A percentile compares a stretch with the other conserved stretches of the same genome.
Evolutionary conservation across 352 stramenopile genomes (phyloP).

Genomic region (Phytophthora tentaculata): DNA sequence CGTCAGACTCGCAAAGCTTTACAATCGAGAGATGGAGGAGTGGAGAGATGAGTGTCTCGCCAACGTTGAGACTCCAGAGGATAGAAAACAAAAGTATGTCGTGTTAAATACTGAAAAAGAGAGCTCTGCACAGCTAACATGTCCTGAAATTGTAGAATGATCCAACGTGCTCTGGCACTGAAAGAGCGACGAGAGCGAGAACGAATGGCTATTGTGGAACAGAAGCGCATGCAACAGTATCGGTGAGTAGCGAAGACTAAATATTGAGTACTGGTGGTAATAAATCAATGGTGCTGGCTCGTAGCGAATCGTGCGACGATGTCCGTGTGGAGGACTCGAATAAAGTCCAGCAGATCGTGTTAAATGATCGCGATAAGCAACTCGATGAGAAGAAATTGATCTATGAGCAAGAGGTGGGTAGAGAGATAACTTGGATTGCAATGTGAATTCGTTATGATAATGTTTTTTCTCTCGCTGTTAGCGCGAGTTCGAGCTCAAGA

Average conservation of each 20-base stretch:
- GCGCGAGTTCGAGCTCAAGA: conserved; percentile 52
- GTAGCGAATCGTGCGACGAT: conserved; percentile 75
- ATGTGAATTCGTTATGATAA: too few relatives aligned
- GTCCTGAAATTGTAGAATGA: conserved; percentile 55
- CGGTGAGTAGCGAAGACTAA: conserved; percentile 36
- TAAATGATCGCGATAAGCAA: conserved; percentile 66
- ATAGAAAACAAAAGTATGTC: conserved; percentile 77
- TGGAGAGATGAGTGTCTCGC: conserved; percentile 70
- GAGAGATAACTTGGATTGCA: background rate
- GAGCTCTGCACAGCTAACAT: background rate
- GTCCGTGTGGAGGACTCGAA: conserved; percentile 64
- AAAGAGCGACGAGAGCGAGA: conserved; percentile 72
- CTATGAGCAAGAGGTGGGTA: conserved; percentile 55
- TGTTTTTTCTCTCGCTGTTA: conserved; percentile 14
- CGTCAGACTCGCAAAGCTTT: conserved; percentile 67
- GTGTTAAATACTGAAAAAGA: background rate
- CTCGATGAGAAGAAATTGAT: conserved; percentile 55
- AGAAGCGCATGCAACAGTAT: conserved; percentile 82
- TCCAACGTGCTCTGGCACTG: conserved; percentile 72
- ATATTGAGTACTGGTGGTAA: background rate
- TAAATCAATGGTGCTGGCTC: background rate
- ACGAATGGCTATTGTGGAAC: conserved; percentile 63
- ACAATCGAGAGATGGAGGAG: conserved; percentile 78
- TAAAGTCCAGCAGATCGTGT: conserved; percentile 66
- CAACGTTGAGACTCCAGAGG: conserved; percentile 80